Evolutionary conservation across 139 green algal genomes (phyloP).

Genomic region (Closterium sp.): DNA sequence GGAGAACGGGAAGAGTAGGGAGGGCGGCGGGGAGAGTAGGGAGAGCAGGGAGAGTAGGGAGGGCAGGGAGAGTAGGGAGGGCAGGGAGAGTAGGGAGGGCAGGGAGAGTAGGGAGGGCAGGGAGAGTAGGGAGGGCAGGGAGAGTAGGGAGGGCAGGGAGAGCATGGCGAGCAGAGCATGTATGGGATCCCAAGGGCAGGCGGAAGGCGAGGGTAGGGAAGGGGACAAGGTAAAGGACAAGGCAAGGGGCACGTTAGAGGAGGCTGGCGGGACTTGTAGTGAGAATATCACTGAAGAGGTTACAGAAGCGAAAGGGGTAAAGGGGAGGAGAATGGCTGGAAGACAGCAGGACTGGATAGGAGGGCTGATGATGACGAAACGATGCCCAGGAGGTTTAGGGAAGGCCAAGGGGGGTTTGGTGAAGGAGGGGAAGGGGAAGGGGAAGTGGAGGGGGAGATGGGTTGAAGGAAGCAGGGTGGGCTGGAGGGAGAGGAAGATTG

Average conservation of each 20-base stretch:
- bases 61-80: neutral
- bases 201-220: neutral
- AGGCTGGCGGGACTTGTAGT: neutral
- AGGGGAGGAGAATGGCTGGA: neutral
- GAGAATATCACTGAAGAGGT: too few relatives aligned
- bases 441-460: neutral
- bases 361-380: neutral
- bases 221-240: neutral
- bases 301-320: neutral
- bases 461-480: neutral
- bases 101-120: neutral
- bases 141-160: neutral
- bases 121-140: too few relatives aligned
- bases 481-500: neutral
- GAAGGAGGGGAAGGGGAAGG: neutral
- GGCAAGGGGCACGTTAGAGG: too few relatives aligned
- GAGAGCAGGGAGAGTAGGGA: neutral
- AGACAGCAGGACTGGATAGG: neutral
- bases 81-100: neutral
- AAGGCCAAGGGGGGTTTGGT: neutral
- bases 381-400: neutral
- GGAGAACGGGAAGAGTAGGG: neutral
- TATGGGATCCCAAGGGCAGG: neutral
- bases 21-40: too few relatives aligned
- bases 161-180: neutral